phyloP scores from a whole-genome alignment of 306 rosid species.

The Dicorynia guianensis region DNA sequence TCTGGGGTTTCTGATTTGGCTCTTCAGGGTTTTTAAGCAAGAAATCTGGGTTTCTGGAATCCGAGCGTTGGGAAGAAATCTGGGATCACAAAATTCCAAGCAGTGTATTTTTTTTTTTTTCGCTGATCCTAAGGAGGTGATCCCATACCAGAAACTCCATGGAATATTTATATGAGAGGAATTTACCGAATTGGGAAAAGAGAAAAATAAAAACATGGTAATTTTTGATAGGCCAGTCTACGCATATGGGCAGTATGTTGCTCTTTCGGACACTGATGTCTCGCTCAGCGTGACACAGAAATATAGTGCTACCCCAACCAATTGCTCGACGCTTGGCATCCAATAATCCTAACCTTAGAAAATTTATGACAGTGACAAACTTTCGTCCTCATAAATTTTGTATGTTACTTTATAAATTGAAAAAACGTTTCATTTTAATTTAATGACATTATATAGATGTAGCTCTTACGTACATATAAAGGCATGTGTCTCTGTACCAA shows the following conservation, averaged over 20 bases:
- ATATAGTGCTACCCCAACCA: slow-evolving; percentile 17
- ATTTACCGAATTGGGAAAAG: slow-evolving; percentile 9
- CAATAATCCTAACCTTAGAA: too few species aligned
- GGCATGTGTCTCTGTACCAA: too few species aligned
- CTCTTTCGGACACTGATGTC: neutral
- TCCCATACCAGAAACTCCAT: slow-evolving; percentile 26
- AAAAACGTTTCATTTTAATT: too few species aligned
- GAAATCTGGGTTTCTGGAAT: slow-evolving; percentile 46
- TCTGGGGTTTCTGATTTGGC: slow-evolving; percentile 51
- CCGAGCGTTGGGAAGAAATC: slow-evolving; percentile 47
- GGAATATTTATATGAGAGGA: slow-evolving; percentile 48
- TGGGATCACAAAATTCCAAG: slow-evolving; percentile 48
- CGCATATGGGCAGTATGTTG: slow-evolving; percentile 36
- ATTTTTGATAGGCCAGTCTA: slow-evolving; percentile 25
- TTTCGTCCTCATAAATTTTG: too few species aligned
- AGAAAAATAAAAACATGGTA: slow-evolving; percentile 10
- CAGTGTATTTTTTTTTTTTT: slow-evolving; percentile 12
- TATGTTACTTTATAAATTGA: too few species aligned
- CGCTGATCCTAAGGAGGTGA: slow-evolving; percentile 51
- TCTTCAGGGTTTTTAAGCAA: slow-evolving; percentile 48
- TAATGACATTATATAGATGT: too few species aligned
- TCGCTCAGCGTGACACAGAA: neutral
- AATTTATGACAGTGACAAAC: too few species aligned
- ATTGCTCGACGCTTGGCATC: slow-evolving; percentile 31
- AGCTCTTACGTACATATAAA: too few species aligned